Conservation (phyloP, 2,329 filamentous ascomycete genomes). For the Aspergillus fumigatiaffinis region DNA sequence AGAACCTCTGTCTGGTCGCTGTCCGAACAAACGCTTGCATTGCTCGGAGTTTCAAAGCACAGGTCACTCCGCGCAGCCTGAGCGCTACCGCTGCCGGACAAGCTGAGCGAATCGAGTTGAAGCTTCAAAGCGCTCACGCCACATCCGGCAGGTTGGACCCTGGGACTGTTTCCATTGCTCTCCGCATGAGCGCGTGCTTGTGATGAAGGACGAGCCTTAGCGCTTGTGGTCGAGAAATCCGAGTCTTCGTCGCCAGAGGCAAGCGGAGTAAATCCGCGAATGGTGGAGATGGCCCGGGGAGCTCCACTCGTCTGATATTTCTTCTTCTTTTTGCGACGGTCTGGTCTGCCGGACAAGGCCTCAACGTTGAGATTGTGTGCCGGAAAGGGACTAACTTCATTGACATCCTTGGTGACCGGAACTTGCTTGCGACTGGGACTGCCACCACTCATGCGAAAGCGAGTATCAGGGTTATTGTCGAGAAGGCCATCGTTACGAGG, state of each 20-base stretch:
- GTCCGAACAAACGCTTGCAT: slow-evolving; percentile 58
- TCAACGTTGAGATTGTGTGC: slow-evolving; percentile 25
- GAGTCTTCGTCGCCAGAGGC: slow-evolving; percentile 46
- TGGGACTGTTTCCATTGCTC: slow-evolving; percentile 41
- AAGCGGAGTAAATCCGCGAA: slow-evolving; percentile 42
- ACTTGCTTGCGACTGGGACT: slow-evolving; percentile 21
- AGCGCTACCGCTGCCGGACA: slow-evolving; percentile 58
- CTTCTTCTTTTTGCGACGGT: slow-evolving; percentile 38
- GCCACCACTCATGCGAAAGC: slow-evolving; percentile 26
- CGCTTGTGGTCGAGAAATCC: slow-evolving; percentile 40
- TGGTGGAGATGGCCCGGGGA: slow-evolving; percentile 36
- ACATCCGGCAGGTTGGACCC: slow-evolving; percentile 51
- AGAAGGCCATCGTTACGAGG: slow-evolving; percentile 18
- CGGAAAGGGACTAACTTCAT: slow-evolving; percentile 25
- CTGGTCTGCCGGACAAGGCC: slow-evolving; percentile 23
- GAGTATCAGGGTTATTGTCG: slow-evolving; percentile 18
- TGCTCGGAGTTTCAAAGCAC: slow-evolving; percentile 48
- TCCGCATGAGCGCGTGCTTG: slow-evolving; percentile 24
- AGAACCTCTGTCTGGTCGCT: slow-evolving; percentile 65
- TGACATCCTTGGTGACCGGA: slow-evolving; percentile 9
- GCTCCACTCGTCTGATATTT: slow-evolving; percentile 30
- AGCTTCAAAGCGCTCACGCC: slow-evolving; percentile 80
- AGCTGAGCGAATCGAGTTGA: slow-evolving; percentile 73
- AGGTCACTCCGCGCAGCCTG: slow-evolving; percentile 51
- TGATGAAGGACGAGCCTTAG: slow-evolving; percentile 29